Base-by-base conservation (phyloP, 352 stramenopile species). In the Blastocystis sp. region DNA sequence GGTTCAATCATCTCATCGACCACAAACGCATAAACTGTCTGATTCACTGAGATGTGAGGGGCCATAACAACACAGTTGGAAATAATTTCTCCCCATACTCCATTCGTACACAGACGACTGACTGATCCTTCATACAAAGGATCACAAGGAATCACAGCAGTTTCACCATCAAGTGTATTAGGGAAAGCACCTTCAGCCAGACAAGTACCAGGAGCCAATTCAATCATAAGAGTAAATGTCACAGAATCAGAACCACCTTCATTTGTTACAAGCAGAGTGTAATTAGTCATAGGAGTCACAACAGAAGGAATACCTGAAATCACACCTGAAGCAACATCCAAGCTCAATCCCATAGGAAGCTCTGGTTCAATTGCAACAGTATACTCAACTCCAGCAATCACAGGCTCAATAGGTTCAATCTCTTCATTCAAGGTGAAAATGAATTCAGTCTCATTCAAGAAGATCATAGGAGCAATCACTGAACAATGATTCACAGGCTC, bases 401-500 rank as follows among this genome's bases (percentile, higher is more conserved):
- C 37, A 6, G 77, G 77, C 5, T 52, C 32, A 29, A 87, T 87
- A 7, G 77, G 59, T 4, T 32, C 43, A n/a, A 87, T 87, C 59
- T 61, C n/a, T n/a, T 39, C 24, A 12, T 74, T 74, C 24, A 54
- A 35, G 5, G 74, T 39, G 52, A 78, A 74, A 43, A 16, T 35
- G 65, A 54, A 78, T 7, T 27, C 67, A 4, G 42, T 74, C 14
- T 37, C 19, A 24, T 37, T 29, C 19, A 78, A 54, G 9, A 32
- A 58, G 29, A 87, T 74, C n/a, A 32, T 78, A n/a, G 77, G 77
- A 32, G 54, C 6, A 0, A 78, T 5, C 19, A 77, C 27, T 21
- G 35, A 24, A 58, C 77, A 87, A 37, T 78, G 6, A 51, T 87
- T 51, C 21, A 65, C 29, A 16, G 32, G 51, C 29, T 16, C 21